Evolutionary conservation across 2,329 filamentous ascomycete genomes (phyloP).

Genomic region (Sporothrix pseudoabietina): DNA sequence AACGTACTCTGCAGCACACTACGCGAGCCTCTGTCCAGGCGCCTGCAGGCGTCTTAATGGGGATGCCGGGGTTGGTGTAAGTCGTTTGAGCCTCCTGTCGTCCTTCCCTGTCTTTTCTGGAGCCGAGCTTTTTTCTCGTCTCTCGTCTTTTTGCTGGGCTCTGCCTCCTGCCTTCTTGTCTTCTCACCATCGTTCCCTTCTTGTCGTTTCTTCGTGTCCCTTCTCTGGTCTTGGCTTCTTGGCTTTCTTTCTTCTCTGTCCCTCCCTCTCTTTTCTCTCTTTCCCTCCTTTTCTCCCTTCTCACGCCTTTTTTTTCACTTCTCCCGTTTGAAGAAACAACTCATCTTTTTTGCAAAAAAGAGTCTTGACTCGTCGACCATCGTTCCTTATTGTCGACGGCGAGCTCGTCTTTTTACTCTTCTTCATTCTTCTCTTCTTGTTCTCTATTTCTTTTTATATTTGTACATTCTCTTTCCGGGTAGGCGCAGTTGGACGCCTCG

Average conservation of each 20-base stretch:
- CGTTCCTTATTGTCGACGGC: not conserved
- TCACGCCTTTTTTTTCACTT: not conserved
- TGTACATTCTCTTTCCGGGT: conserved; percentile 2
- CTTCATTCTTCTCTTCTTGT: not conserved
- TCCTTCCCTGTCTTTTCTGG: conserved; percentile 9
- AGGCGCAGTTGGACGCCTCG: conserved; percentile 17
- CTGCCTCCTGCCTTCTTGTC: not conserved
- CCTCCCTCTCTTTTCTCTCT: not conserved
- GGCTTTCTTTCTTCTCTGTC: conserved; percentile 32
- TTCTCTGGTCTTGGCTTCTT: conserved; percentile 23
- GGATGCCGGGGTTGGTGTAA: conserved; percentile 9
- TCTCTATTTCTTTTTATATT: not conserved
- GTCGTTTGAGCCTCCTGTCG: conserved; percentile 21
- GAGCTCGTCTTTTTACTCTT: conserved; percentile 8
- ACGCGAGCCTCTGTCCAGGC: not conserved
- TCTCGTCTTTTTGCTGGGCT: not conserved
- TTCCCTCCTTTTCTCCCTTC: not conserved
- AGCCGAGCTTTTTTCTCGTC: not conserved
- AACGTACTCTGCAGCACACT: not conserved
- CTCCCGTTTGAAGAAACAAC: conserved; percentile 10
- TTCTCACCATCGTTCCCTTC: conserved; percentile 29
- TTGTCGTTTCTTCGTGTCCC: conserved; percentile 31
- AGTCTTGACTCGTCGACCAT: conserved; percentile 9
- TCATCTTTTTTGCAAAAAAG: not conserved
- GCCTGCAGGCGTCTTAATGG: conserved; percentile 3